A percentile compares a stretch with the other conserved stretches of the same genome.
These are phyloP conservation scores for Aspergillus sp. DNA, from an alignment of 2,329 filamentous ascomycete species.

Conservation along the genomic window DNA sequence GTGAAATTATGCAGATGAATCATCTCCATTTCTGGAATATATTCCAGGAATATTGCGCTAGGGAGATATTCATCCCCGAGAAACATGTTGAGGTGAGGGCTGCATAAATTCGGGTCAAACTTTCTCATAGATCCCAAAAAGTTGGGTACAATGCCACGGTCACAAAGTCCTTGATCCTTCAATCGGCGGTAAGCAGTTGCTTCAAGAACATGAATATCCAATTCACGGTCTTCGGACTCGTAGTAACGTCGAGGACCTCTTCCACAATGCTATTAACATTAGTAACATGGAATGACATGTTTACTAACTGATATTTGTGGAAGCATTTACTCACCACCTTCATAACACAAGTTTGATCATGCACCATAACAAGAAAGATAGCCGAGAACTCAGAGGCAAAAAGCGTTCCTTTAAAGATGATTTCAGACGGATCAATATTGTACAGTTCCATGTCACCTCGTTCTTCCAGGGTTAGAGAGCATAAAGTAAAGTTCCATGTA, in stretches of 20 bases:
- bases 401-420: conserved; percentile 8
- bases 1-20: conserved; percentile 5
- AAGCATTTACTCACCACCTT: conserved; percentile 16
- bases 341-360: conserved; percentile 10
- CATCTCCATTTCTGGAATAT: conserved; percentile 9
- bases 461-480: neutral
- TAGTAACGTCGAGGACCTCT: too few species aligned
- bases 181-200: conserved; percentile 7
- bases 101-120: too few species aligned
- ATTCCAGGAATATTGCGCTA: conserved; percentile 12
- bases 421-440: conserved; percentile 2
- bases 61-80: conserved; percentile 8
- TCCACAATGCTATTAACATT: too few species aligned
- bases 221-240: too few species aligned
- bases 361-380: conserved; percentile 10
- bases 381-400: conserved; percentile 5
- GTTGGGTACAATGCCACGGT: too few species aligned
- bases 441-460: too few species aligned
- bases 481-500: neutral
- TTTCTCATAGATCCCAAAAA: too few species aligned
- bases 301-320: too few species aligned
- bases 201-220: too few species aligned
- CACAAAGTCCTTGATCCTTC: too few species aligned
- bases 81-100: too few species aligned
- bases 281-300: too few species aligned